Base-by-base conservation (phyloP, 306 rosid species). In the Dryas alaskensis region DNA sequence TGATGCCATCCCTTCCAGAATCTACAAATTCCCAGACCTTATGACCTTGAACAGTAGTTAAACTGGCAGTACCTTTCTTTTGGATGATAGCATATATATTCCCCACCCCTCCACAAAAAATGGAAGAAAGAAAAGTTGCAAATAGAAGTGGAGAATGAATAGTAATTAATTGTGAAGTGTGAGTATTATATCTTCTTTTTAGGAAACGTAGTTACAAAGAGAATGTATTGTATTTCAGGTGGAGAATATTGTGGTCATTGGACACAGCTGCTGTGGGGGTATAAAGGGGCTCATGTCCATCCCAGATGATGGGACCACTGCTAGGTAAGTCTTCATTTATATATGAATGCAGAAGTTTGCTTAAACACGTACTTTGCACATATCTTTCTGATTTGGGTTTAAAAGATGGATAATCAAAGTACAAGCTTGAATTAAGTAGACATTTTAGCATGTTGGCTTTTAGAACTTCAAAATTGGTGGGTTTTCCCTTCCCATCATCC, bases 201-300 rank as follows among this genome's bases (percentile, higher is more conserved):
- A 27, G 8, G 68, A 43, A 64, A 64, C 14, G 49, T 64, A 17
- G 7, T 49, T 5, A 49, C 47, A 39, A 17, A 2, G 10, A 16
- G 22, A 11, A 8, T 73, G 0, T 47, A 31, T 53, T 40, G 27
- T 43, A 13, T 42, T 77, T 55, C 87, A 94, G 99, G 97, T 94
- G 85, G 95, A 92, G 86, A 84, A 89, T 89, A 92, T 94, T 19
- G 82, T 94, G 75, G 96, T 94, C 10, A 94, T 94, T 78, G 96
- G 97, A 62, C 99, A 94, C 75, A 94, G 99, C 64, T 84, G 92
- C 83, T 94, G 99, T 65, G 99, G 99, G 27, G 99, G 99, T 25
- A 94, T 94, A 77, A 92, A 87, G 86, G 99, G 99, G 5, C 96
- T 94, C 72, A 94, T 94, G 99, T 89, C 97, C 6, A 89, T 94